Conservation (phyloP, 2,329 filamentous ascomycete genomes). For the Neoascochyta sp. region DNA sequence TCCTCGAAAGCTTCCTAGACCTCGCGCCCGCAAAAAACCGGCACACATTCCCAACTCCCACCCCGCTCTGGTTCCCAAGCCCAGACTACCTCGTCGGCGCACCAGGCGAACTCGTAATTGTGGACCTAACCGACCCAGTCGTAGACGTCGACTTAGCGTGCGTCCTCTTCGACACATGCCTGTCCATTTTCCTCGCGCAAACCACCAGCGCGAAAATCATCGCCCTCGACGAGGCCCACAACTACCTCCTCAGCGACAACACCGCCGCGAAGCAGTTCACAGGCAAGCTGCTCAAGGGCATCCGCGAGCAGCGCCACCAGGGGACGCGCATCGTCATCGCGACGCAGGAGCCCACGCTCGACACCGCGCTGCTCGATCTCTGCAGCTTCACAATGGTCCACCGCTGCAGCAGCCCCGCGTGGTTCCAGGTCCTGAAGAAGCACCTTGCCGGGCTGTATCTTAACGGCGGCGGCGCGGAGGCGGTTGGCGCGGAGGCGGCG, state of each 20-base stretch:
- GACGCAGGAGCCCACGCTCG: constrained; percentile 71
- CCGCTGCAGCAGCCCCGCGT: constrained; percentile 63
- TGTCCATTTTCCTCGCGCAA: constrained; percentile 57
- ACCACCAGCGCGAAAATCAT: constrained; percentile 51
- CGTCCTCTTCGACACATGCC: constrained; percentile 66
- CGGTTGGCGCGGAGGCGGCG: too few species aligned
- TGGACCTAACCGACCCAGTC: constrained; percentile 70
- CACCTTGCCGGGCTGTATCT: constrained; percentile 47
- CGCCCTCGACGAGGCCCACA: constrained; percentile 73
- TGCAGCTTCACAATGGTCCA: constrained; percentile 68
- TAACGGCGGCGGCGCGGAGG: background rate
- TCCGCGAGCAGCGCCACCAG: constrained; percentile 67
- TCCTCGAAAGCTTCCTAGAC: constrained; percentile 12
- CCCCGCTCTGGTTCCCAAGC: too few species aligned
- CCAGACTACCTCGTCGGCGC: constrained; percentile 7
- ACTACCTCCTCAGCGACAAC: constrained; percentile 61
- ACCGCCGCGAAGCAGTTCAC: constrained; percentile 48
- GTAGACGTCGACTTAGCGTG: constrained; percentile 65
- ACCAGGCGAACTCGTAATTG: constrained; percentile 56
- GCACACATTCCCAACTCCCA: too few species aligned
- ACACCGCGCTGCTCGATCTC: constrained; percentile 62
- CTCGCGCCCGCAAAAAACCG: too few species aligned
- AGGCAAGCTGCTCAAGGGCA: constrained; percentile 57
- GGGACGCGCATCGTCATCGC: constrained; percentile 64
- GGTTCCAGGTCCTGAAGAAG: constrained; percentile 49